Base-by-base conservation (phyloP, 2,329 filamentous ascomycete genomes). In the Parastagonospora nodorum region DNA sequence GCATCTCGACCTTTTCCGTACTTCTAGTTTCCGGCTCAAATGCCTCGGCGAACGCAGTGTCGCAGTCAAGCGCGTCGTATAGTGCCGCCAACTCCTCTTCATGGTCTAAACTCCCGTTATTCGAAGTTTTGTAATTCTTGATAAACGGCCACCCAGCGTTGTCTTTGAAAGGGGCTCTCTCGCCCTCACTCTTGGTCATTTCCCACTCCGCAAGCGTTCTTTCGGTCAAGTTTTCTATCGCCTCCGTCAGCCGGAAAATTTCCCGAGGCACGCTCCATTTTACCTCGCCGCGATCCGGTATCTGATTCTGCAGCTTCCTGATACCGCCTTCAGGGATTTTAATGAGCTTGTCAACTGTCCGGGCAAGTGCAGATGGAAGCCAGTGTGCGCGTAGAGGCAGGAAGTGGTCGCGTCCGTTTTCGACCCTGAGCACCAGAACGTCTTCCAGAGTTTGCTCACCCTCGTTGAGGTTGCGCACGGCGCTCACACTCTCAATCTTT, bases 381-480 rank as follows among this genome's bases (percentile, higher is more conserved):
- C 94, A 99, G 1, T 76, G 78, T 0, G 84, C 94, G 19, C 84
- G 86, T 0, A 96, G 80, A 0, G 92, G 88, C 33, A 99, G 84
- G 68, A 99, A 99, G 68, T 97, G 89, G 64, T 99, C 94, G 41
- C 92, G 84, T 0, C 95, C 95, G 45, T 88, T 84, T 9, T 85
- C 82, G 5, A 99, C 89, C 1, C 92, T 86, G 8, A 99, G 80
- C 2, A 99, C 88, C 7, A 99, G 79, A 2, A 99, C 87, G 58
- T 97, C 92, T 55, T 97, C 93, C 0, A 99, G 77, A 7, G 77
- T 78, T 4, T 78, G 70, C 1, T 80, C 78, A 12, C 84, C 85
- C 46, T 88, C 80, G 60, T 97, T 97, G 32, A 99, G 80, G 2
- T 81, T 77, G 14, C 83, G 84, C 0, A 90, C 85, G 14, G 88